These are phyloP conservation scores for Yamadazyma spencermartinsiae DNA, from an alignment of 1,139 yeast genomes.

Conservation along the genomic window DNA sequence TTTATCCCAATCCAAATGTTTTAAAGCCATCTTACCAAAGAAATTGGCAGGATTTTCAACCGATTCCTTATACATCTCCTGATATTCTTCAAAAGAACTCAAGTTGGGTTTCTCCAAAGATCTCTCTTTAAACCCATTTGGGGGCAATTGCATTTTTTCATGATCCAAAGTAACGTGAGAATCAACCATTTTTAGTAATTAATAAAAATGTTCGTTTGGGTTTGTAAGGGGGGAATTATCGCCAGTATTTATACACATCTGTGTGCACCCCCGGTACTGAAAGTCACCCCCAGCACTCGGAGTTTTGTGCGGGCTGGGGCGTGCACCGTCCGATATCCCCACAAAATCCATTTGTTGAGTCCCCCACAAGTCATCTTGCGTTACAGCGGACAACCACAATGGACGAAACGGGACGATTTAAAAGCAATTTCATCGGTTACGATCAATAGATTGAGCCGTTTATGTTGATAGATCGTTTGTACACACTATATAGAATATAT, in stretches of 20 bases:
- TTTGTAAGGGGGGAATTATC: not conserved
- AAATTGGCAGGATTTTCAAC: slow-evolving; percentile 64
- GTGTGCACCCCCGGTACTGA: not conserved
- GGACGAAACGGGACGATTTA: too few species aligned
- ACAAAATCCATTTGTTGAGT: slow-evolving; percentile 7
- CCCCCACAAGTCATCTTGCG: slow-evolving; percentile 2
- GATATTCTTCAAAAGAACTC: slow-evolving; percentile 55
- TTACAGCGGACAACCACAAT: too few species aligned
- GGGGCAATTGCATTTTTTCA: slow-evolving; percentile 48
- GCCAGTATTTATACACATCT: not conserved
- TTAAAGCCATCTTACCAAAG: slow-evolving; percentile 62
- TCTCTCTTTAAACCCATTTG: slow-evolving; percentile 56
- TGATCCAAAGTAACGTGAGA: slow-evolving; percentile 43
- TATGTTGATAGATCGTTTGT: not conserved
- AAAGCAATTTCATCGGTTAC: too few species aligned
- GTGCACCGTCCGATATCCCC: slow-evolving; percentile 8
- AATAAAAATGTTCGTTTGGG: not conserved
- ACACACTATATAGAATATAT: too few species aligned
- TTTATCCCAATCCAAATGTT: slow-evolving; percentile 60
- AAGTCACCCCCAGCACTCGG: slow-evolving; percentile 1
- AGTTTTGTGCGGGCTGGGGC: slow-evolving; percentile 5
- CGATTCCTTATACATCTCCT: slow-evolving; percentile 62
- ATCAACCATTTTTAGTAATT: slow-evolving; percentile 15
- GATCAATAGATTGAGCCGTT: too few species aligned
- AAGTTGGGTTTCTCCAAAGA: slow-evolving; percentile 51